Evolutionary conservation across 208 protist genomes (phyloP).

Genomic region (Spongospora subterranea): DNA sequence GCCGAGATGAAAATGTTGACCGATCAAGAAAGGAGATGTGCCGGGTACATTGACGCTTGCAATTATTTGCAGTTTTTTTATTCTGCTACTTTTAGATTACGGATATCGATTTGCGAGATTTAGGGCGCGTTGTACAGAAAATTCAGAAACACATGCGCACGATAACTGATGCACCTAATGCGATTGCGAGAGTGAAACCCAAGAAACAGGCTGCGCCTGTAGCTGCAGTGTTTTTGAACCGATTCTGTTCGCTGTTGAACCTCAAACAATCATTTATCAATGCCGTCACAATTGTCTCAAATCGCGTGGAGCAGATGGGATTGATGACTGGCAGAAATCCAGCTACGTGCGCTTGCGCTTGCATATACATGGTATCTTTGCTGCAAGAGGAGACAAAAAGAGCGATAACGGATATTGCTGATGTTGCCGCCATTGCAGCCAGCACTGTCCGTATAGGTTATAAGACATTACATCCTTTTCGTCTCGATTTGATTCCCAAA

Average conservation of each 20-base stretch:
- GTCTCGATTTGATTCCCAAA: neutral
- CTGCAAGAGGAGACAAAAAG: constrained; percentile 23
- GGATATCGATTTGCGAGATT: constrained; percentile 38
- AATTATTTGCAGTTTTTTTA: neutral
- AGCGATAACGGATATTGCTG: neutral
- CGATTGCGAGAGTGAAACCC: neutral
- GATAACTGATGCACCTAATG: neutral
- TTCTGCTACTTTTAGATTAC: neutral
- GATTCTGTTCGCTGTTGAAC: constrained; percentile 55
- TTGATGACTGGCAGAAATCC: neutral
- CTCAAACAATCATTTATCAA: constrained; percentile 18
- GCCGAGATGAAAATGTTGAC: constrained; percentile 30
- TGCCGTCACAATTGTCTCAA: neutral
- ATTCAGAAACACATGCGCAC: constrained; percentile 18
- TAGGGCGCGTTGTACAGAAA: constrained; percentile 33
- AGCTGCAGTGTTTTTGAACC: constrained; percentile 17
- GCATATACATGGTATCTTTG: constrained; percentile 24
- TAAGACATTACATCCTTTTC: constrained; percentile 20
- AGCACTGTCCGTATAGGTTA: constrained; percentile 20
- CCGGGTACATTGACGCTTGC: neutral
- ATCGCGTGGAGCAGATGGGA: constrained; percentile 9
- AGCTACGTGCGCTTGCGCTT: constrained; percentile 31
- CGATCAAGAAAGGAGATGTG: constrained; percentile 45
- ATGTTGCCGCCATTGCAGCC: constrained; percentile 40
- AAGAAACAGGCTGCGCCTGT: neutral